Evolutionary conservation across 1,284 basidiomycete genomes (phyloP), one percentile per base, ranked within the genome.

Genomic region (Sutorius eximius): DNA sequence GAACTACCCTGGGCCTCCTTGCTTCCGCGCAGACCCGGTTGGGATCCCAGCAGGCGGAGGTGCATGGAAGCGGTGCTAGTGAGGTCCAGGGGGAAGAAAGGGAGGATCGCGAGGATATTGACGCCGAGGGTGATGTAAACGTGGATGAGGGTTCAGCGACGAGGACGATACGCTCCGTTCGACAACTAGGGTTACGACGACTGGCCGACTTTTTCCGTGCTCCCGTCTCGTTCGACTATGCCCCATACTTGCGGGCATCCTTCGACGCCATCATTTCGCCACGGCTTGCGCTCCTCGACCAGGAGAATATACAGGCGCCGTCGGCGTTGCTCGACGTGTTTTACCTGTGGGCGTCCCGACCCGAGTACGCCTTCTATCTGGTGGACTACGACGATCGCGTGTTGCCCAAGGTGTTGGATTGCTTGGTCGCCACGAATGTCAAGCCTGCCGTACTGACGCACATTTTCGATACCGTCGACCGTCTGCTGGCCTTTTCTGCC

Each of bases 261-360:
- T 97, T 94, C 73, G 61, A 77, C 2, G 74, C 81, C 0, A 82
- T 94, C 71, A 89, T 99, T 64, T 86, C 88, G 0, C 95, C 95
- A 0, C 89, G 95, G 18, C 76, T 99, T 27, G 75, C 82, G 0
- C 73, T 77, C 5, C 79, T 99, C 22, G 86, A 91, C 53, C 77
- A 77, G 45, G 96, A 99, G 72, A 98, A 95, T 65, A 93, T 91
- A 0, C 96, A 99, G 72, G 83, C 92, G 0, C 94, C 95, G 0
- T 96, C 95, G 0, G 88, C 93, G 0, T 77, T 98, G 29, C 77
- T 99, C 40, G 93, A 97, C 34, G 78, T 99, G 1, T 90, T 98
- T 70, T 82, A 87, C 56, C 77, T 83, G 3, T 97, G 96, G 88
- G 85, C 91, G 0, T 69, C 77, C 10, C 78, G 82, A 27, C 74